Conservation (phyloP, 805 yeast genomes). For the Nakazawaea wickerhamii region DNA sequence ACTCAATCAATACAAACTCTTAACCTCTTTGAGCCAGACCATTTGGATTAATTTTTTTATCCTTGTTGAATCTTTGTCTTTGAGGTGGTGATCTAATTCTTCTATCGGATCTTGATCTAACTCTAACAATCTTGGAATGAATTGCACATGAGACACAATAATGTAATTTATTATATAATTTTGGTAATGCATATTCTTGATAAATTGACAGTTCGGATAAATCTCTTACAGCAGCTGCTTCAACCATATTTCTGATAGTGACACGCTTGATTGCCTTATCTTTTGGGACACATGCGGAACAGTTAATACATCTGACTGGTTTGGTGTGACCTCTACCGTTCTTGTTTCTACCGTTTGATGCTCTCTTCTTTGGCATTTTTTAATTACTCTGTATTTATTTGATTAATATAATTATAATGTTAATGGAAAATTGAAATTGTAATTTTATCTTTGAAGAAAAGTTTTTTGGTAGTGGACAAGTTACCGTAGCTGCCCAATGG, state of each 20-base stretch:
- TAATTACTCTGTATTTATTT: conserved; percentile 13
- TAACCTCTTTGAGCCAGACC: conserved; percentile 95
- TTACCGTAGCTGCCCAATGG: too few species aligned
- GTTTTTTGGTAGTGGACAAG: too few species aligned
- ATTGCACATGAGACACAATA: conserved; percentile 99
- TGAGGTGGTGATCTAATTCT: conserved; percentile 98
- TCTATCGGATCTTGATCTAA: conserved; percentile 98
- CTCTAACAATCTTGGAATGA: conserved; percentile 99
- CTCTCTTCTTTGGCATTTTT: conserved; percentile 99
- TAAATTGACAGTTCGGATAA: conserved; percentile 99
- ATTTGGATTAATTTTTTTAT: conserved; percentile 92
- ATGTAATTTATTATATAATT: conserved; percentile 99
- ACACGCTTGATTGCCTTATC: conserved; percentile 99
- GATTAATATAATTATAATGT: too few species aligned
- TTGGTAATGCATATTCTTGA: conserved; percentile 98
- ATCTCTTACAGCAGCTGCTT: conserved; percentile 99
- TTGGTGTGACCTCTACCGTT: conserved; percentile 99
- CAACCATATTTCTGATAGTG: conserved; percentile 99
- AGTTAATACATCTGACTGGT: conserved; percentile 99
- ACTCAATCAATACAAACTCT: too few species aligned
- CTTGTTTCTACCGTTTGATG: conserved; percentile 99
- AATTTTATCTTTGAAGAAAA: too few species aligned
- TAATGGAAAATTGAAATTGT: too few species aligned
- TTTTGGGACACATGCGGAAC: conserved; percentile 99
- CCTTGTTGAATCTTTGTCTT: conserved; percentile 97